These are phyloP conservation scores for Warburgia ugandensis DNA, from an alignment of 164 flowering plant genomes.

Conservation along the genomic window DNA sequence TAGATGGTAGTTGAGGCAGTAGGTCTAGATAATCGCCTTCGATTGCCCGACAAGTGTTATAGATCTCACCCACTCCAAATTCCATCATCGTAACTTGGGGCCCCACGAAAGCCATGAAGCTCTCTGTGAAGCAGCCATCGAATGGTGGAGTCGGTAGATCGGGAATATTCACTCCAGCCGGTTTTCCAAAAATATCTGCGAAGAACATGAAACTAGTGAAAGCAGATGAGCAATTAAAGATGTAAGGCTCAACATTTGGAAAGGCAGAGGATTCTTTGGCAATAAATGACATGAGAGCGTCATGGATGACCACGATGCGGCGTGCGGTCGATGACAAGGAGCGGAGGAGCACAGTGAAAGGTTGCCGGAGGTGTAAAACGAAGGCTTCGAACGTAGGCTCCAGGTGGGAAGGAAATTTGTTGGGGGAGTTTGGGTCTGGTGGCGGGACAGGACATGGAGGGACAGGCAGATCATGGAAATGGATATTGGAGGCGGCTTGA, in stretches of 20 bases:
- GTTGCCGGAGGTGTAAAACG: slow-evolving; percentile 28
- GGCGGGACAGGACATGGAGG: slow-evolving; percentile 29
- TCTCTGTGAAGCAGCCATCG: slow-evolving; percentile 35
- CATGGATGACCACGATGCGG: slow-evolving; percentile 43
- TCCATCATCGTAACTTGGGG: not conserved
- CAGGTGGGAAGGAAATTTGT: slow-evolving; percentile 50
- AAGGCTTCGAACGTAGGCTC: slow-evolving; percentile 37
- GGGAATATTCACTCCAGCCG: not conserved
- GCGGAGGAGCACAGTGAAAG: slow-evolving; percentile 30
- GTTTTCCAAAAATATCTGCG: slow-evolving; percentile 19
- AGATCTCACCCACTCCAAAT: slow-evolving; percentile 29
- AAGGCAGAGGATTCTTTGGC: slow-evolving; percentile 34
- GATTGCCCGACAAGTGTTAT: slow-evolving; percentile 36
- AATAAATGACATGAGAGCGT: slow-evolving; percentile 50
- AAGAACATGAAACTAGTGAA: slow-evolving; percentile 20
- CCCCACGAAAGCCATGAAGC: slow-evolving; percentile 26
- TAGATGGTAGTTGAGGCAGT: slow-evolving; percentile 9
- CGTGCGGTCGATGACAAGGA: slow-evolving; percentile 18
- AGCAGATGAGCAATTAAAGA: slow-evolving; percentile 44
- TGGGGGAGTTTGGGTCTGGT: slow-evolving; percentile 29
- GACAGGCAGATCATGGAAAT: slow-evolving; percentile 46
- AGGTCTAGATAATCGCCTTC: slow-evolving; percentile 38
- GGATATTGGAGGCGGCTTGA: slow-evolving; percentile 16
- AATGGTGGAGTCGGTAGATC: slow-evolving; percentile 18
- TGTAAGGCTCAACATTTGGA: slow-evolving; percentile 46